These are phyloP conservation scores for Fusarium sp. DNA, from an alignment of 2,329 filamentous ascomycete species.

Conservation along the genomic window DNA sequence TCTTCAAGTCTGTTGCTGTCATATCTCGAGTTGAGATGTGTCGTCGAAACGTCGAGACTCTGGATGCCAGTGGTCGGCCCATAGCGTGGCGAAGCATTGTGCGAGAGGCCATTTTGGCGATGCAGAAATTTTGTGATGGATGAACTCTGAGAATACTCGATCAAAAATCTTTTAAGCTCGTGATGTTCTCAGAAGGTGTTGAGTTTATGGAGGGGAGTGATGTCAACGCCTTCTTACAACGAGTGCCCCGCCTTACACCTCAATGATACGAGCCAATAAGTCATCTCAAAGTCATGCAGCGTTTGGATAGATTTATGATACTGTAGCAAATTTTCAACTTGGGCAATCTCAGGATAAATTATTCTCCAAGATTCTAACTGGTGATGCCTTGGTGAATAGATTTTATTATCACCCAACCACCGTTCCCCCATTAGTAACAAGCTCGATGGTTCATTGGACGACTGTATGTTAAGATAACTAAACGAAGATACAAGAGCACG, in stretches of 20 bases:
- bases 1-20: conserved; percentile 28
- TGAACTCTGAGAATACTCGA: neutral
- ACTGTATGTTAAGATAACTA: neutral
- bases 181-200: conserved; percentile 11
- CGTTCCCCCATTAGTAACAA: conserved; percentile 4
- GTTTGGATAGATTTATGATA: too few relatives aligned
- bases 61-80: neutral
- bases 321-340: too few relatives aligned
- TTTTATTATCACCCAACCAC: too few relatives aligned
- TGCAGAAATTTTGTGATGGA: accelerated
- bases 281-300: too few relatives aligned
- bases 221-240: conserved; percentile 26
- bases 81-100: neutral
- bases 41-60: neutral
- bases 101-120: neutral
- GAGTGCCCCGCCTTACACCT: conserved; percentile 26
- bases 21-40: conserved; percentile 39
- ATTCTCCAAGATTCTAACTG: too few relatives aligned
- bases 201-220: neutral
- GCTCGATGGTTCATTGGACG: neutral
- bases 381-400: too few relatives aligned
- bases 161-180: neutral
- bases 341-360: too few relatives aligned
- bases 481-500: neutral
- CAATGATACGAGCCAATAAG: too few relatives aligned